These are phyloP conservation scores for Obelidium mucronatum DNA, from an alignment of 192 early-diverging fungal species.

Conservation along the genomic window DNA sequence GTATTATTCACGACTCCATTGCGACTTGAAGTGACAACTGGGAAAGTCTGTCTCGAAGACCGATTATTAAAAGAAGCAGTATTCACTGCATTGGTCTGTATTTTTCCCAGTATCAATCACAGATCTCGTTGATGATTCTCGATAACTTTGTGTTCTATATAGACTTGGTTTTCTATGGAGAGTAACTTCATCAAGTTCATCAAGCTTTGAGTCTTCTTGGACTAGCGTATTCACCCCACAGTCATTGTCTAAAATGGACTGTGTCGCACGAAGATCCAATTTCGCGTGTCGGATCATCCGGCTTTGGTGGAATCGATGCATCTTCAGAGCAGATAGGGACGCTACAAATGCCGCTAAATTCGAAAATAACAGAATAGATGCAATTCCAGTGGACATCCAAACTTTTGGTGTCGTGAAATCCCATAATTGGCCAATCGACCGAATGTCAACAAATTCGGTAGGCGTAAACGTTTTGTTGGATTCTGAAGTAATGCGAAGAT, in stretches of 20 bases:
- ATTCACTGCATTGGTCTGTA: no score
- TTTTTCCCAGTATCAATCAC: no score
- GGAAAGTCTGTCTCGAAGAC: conserved; percentile 3
- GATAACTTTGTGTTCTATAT: no score
- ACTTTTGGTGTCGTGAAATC: conserved; percentile 11
- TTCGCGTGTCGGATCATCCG: no score
- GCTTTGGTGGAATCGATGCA: conserved; percentile 9
- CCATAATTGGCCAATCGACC: background rate
- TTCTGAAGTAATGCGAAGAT: background rate
- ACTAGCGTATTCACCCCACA: background rate
- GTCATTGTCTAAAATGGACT: background rate
- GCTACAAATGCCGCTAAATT: background rate
- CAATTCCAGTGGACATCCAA: background rate
- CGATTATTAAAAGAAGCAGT: conserved; percentile 2
- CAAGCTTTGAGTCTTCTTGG: background rate
- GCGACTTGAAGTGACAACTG: background rate
- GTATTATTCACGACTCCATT: no score
- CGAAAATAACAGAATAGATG: background rate
- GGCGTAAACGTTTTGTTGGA: background rate
- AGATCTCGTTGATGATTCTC: no score
- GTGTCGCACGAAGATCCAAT: background rate
- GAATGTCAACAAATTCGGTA: background rate
- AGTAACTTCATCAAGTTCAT: no score
- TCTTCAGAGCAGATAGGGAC: background rate
- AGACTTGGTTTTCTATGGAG: no score